Percentiles rank a stretch among this genome's conserved stretches.
Evolutionary conservation across 768 basidiomycete genomes (phyloP).

Genomic region (Clavaria fumosa): DNA sequence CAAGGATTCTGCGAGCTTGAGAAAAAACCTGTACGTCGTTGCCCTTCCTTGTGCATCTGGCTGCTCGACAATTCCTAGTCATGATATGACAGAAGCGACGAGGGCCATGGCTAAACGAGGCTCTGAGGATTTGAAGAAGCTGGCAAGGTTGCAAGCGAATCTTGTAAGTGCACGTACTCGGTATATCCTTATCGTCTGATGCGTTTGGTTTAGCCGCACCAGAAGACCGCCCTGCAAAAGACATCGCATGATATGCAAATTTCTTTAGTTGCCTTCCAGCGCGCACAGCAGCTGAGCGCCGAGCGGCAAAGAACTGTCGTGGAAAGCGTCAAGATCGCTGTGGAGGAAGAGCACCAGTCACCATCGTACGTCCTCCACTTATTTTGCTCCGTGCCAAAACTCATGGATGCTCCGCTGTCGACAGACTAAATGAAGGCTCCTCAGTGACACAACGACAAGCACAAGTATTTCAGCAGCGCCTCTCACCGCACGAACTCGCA

Average conservation of each 20-base stretch:
- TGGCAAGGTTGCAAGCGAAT: conserved; percentile 49
- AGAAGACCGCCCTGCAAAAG: conserved; percentile 78
- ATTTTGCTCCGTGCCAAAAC: too few species aligned
- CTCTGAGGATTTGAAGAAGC: conserved; percentile 83
- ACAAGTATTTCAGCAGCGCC: conserved; percentile 49
- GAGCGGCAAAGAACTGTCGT: conserved; percentile 85
- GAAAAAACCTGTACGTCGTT: conserved; percentile 52
- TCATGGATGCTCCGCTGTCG: too few species aligned
- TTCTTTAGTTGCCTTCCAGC: conserved; percentile 83
- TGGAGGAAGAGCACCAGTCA: conserved; percentile 50
- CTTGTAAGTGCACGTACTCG: conserved; percentile 29
- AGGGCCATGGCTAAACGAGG: conserved; percentile 90
- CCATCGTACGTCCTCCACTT: conserved; percentile 12
- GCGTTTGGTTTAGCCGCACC: conserved; percentile 40
- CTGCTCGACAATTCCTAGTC: conserved; percentile 47
- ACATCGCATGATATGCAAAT: conserved; percentile 86
- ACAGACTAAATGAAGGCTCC: too few species aligned
- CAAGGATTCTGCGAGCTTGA: conserved; percentile 61
- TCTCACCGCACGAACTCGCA: conserved; percentile 85
- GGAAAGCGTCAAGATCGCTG: conserved; percentile 67
- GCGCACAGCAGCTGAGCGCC: conserved; percentile 78
- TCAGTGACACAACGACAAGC: conserved; percentile 51
- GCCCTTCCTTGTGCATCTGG: too few species aligned
- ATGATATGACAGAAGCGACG: conserved; percentile 89
- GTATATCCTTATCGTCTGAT: background rate